phyloP scores from a whole-genome alignment of 257 asterid species.

The Solanum bukasovii region DNA sequence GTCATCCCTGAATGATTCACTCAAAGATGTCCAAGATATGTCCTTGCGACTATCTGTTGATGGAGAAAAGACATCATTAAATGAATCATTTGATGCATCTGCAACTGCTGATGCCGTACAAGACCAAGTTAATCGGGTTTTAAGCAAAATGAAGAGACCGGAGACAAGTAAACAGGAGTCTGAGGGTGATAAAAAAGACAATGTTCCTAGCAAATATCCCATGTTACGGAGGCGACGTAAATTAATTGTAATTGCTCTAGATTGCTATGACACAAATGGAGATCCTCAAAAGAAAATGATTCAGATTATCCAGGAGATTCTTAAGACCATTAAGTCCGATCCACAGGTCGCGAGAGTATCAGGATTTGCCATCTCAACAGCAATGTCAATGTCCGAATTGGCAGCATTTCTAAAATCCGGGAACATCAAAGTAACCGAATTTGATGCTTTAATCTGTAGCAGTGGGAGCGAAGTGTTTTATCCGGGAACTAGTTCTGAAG shows the following conservation, averaged over 20 bases:
- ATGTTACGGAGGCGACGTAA: slow-evolving; percentile 56
- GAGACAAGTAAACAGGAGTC: slow-evolving; percentile 24
- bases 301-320: slow-evolving; percentile 32
- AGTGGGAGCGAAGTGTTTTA: slow-evolving; percentile 80
- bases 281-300: slow-evolving; percentile 54
- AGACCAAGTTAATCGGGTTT: slow-evolving; percentile 57
- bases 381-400: slow-evolving; percentile 57
- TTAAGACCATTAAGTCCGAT: slow-evolving; percentile 50
- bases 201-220: slow-evolving; percentile 44
- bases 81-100: slow-evolving; percentile 34
- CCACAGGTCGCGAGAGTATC: slow-evolving; percentile 31
- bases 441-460: slow-evolving; percentile 74
- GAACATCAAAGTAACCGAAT: slow-evolving; percentile 40
- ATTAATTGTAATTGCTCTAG: slow-evolving; percentile 60
- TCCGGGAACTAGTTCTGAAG: slow-evolving; percentile 45
- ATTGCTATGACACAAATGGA: slow-evolving; percentile 58
- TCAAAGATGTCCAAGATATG: slow-evolving; percentile 63
- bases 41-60: slow-evolving; percentile 70
- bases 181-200: slow-evolving; percentile 35
- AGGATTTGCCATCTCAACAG: slow-evolving; percentile 68
- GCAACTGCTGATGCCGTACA: slow-evolving; percentile 29
- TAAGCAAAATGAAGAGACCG: slow-evolving; percentile 53
- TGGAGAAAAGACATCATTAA: slow-evolving; percentile 57
- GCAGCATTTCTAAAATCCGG: slow-evolving; percentile 40
- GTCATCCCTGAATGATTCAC: slow-evolving; percentile 77